Base-by-base conservation (phyloP, 1,139 yeast species). In the Suhomyces wounanorum region DNA sequence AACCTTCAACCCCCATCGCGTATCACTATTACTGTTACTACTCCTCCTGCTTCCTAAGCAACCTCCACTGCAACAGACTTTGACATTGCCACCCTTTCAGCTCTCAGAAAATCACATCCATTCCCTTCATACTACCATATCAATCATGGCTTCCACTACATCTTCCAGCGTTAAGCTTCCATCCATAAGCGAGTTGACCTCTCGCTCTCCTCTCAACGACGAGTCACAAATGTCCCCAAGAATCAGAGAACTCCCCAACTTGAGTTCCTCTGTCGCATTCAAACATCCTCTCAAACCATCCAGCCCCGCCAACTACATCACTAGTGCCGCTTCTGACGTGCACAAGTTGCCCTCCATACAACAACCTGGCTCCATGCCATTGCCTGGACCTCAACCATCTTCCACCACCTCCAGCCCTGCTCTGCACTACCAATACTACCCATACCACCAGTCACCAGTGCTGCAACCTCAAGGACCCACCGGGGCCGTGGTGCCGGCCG, bases 181-280 rank as follows among this genome's bases (percentile, higher is more conserved):
- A 14, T 67, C 75, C 4, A 70, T 72, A 46, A 66, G 63, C 53
- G 76, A 72, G 53, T 64, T 72, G 56, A 70, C 75, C n/a, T 57
- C 64, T 13, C 46, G 56, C 14, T 55, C 61, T 23, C 52, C 63
- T 7, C 48, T 56, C 18, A 43, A 48, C 30, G 59, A 56, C 37
- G 52, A 52, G 35, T 43, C 49, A 30, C 54, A 45, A n/a, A 28
- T 48, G 17, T 51, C 59, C 26, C 55, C 59, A 17, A 46, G 53
- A 43, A 40, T 36, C 48, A 44, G 51, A 35, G 50, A 51, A 35
- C 45, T 48, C 16, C 53, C 50, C 13, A 47, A 50, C 46, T 36
- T 52, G 33, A 42, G 44, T 11, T 41, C 45, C n/a, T 33, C 50
- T 7, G 41, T 50, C 11, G 36, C 56, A 11, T 57, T 55, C 51